Percentiles rank a stretch among this genome's conserved stretches.
These are phyloP conservation scores for Pulveroboletus sp. DNA, from an alignment of 768 basidiomycete genomes.

Conservation along the genomic window DNA sequence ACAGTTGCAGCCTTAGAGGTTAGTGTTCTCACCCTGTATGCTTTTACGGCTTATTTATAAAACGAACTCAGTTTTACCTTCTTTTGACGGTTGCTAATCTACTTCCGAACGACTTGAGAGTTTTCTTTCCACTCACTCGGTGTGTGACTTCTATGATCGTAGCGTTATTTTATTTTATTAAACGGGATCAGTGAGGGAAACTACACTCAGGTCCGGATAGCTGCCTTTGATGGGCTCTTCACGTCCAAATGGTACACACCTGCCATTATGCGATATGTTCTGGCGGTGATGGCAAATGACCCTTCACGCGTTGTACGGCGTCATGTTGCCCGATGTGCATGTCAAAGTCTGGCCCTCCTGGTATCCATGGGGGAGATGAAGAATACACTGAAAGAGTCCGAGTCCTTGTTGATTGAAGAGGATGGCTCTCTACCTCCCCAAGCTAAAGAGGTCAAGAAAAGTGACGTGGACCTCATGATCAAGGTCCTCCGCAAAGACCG, in stretches of 20 bases:
- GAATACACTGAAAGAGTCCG: constrained; percentile 63
- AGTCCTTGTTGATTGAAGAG: constrained; percentile 80
- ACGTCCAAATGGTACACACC: constrained; percentile 83
- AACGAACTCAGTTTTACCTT: constrained; percentile 61
- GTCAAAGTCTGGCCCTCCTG: constrained; percentile 80
- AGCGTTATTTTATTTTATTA: constrained; percentile 2
- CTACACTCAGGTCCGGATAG: constrained; percentile 83
- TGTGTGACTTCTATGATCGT: constrained; percentile 32
- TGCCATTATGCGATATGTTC: constrained; percentile 80
- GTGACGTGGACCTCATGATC: constrained; percentile 79
- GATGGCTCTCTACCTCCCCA: constrained; percentile 71
- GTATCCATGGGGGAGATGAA: constrained; percentile 91
- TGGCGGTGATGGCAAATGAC: constrained; percentile 83
- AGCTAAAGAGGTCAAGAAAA: constrained; percentile 72
- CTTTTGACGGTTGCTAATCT: constrained; percentile 72
- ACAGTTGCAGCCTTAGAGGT: constrained; percentile 91
- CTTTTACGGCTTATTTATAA: constrained; percentile 4
- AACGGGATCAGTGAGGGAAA: constrained; percentile 74
- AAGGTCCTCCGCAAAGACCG: constrained; percentile 84
- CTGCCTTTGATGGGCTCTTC: constrained; percentile 93
- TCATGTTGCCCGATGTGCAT: constrained; percentile 80
- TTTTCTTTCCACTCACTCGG: constrained; percentile 89
- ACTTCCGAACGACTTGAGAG: constrained; percentile 67
- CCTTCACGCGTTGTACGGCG: constrained; percentile 77
- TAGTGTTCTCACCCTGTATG: constrained; percentile 19